Conservation (phyloP, 2,329 filamentous ascomycete genomes). For the Colletotrichum viniferum region DNA sequence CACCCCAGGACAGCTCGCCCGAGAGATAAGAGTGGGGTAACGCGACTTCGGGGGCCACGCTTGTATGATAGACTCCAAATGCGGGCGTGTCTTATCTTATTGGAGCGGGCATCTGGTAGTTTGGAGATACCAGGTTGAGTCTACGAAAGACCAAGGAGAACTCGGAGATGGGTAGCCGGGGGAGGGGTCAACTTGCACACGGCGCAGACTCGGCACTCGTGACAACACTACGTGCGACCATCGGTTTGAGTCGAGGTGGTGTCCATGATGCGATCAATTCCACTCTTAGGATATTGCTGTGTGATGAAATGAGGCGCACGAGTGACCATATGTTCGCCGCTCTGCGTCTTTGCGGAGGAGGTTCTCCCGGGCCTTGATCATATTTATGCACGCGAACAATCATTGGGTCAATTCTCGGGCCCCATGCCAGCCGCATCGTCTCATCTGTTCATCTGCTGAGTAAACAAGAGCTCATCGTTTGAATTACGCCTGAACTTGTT, state of each 20-base stretch:
- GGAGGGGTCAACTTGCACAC: background rate
- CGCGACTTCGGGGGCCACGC: background rate
- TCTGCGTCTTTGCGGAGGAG: background rate
- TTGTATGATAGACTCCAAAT: background rate
- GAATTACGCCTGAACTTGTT: background rate
- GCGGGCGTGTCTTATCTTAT: conserved; percentile 4
- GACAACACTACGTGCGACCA: background rate
- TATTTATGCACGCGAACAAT: background rate
- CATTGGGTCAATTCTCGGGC: background rate
- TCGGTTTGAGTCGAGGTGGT: background rate
- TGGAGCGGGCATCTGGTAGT: background rate
- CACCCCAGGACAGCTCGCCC: background rate
- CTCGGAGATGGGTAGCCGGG: background rate
- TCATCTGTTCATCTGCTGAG: background rate
- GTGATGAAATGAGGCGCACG: background rate
- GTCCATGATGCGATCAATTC: background rate
- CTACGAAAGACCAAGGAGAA: background rate
- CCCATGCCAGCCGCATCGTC: background rate
- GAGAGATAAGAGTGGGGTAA: conserved; percentile 13
- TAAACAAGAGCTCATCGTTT: background rate
- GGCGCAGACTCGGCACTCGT: background rate
- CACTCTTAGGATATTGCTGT: background rate
- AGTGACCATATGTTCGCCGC: background rate
- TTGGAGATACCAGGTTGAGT: background rate
- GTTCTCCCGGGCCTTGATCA: background rate